phyloP scores from a whole-genome alignment of 2,329 filamentous ascomycete genomes.

The Aspergillus intermedius region DNA sequence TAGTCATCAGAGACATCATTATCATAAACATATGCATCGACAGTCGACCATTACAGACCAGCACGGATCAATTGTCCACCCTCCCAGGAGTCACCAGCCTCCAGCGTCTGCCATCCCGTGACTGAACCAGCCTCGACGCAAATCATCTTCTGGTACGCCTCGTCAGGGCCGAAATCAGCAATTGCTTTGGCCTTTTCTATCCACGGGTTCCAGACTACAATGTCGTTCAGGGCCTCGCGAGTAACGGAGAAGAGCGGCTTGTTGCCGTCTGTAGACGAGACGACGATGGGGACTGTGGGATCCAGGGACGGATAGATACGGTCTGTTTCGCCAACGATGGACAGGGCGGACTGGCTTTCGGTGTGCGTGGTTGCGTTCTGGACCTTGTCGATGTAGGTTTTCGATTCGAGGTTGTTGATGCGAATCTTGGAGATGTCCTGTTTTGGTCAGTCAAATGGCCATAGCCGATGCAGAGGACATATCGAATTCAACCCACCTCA shows the following conservation, averaged over 20 bases:
- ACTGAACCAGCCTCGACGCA: conserved; percentile 90
- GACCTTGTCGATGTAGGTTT: conserved; percentile 79
- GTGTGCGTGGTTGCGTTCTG: conserved; percentile 57
- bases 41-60: background rate
- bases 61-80: conserved; percentile 54
- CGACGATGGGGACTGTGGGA: conserved; percentile 40
- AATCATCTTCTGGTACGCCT: conserved; percentile 87
- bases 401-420: conserved; percentile 68
- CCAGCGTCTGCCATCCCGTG: conserved; percentile 72
- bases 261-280: conserved; percentile 43
- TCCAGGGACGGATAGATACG: conserved; percentile 69
- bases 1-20: background rate
- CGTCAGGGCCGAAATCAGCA: conserved; percentile 80
- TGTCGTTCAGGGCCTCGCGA: conserved; percentile 77
- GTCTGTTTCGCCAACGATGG: conserved; percentile 74
- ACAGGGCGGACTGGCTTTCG: conserved; percentile 58
- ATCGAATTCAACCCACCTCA: conserved; percentile 51
- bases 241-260: conserved; percentile 64
- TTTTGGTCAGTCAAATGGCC: conserved; percentile 1
- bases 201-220: conserved; percentile 98
- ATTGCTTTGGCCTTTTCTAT: conserved; percentile 73
- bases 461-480: too few species aligned
- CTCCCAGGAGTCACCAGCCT: conserved; percentile 67
- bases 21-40: background rate
- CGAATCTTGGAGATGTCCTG: conserved; percentile 72